Evolutionary conservation across 495 filamentous ascomycete species (phyloP), one percentile per base, ranked within the genome.

Genomic region (Penicillium canescens): DNA sequence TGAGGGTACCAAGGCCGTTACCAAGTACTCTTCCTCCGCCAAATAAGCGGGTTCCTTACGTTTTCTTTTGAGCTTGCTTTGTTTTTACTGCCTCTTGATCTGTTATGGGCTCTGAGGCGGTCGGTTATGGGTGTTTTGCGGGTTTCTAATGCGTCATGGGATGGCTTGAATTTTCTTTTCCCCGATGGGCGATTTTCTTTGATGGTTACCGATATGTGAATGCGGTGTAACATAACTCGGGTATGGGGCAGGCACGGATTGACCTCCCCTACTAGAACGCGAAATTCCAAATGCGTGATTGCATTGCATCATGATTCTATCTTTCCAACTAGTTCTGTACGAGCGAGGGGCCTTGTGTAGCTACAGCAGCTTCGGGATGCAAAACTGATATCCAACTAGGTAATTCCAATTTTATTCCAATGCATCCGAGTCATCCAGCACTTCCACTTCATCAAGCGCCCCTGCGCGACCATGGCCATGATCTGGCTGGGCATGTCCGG

Each of bases 21-120:
- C 94, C 83, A 98, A 98, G 86, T 98, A 98, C 84, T 96, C 92
- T 60, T 97, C 93, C 46, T 96, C 93, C 63, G 95, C 93, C 74
- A 98, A 98, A 90, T 98, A 96, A 84, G 78, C 74, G 61, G 66
- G 65, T 76, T 68, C 42, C 66, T 58, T 73, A 65, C 67, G 56
- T 52, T 65, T 71, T 74, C 68, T 70, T 79, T 72, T 65, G 69
- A 74, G 72, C 68, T 76, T 77, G 66, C 54, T 56, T 67, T 68
- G 57, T 62, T 74, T 75, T 75, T 76, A 64, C 73, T 78, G 68
- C 77, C 75, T 82, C 76, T 67, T 69, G 70, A 75, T 77, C 65
- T 76, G 80, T 81, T 78, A 81, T 77, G 70, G 80, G 59, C 78
- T 77, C 75, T 75, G 77, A 78, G 81, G 82, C 79, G 78, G 74